A percentile compares a stretch with the other conserved stretches of the same genome.
Evolutionary conservation across 2,329 filamentous ascomycete species (phyloP).

Genomic region (Trichoderma semiorbis): DNA sequence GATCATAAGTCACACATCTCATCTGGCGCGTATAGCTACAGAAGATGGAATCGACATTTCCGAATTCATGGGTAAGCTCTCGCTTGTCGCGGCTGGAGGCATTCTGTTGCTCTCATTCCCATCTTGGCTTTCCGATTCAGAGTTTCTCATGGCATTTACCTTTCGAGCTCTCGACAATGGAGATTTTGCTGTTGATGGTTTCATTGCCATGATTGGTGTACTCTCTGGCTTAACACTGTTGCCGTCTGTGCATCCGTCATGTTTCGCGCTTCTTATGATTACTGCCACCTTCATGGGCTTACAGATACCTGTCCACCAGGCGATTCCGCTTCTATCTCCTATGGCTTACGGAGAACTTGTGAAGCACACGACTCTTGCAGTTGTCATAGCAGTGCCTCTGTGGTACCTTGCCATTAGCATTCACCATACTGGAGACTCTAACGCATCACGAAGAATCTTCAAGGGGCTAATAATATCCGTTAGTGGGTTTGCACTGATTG

Average conservation of each 20-base stretch:
- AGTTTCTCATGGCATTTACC: slow-evolving; percentile 31
- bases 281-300: slow-evolving; percentile 23
- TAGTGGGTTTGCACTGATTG: slow-evolving; percentile 1
- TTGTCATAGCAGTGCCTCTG: not conserved
- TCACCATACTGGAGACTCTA: not conserved
- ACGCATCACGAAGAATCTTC: not conserved
- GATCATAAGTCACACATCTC: slow-evolving; percentile 28
- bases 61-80: slow-evolving; percentile 10
- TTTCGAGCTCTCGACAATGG: slow-evolving; percentile 28
- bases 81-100: slow-evolving; percentile 17
- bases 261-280: slow-evolving; percentile 28
- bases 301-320: not conserved
- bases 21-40: slow-evolving; percentile 22
- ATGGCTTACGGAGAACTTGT: not conserved
- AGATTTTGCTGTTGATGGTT: slow-evolving; percentile 32
- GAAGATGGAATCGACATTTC: slow-evolving; percentile 25
- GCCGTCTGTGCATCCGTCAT: slow-evolving; percentile 26
- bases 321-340: not conserved
- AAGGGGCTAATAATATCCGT: slow-evolving; percentile 21
- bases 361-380: not conserved
- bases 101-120: slow-evolving; percentile 26
- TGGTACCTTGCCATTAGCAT: slow-evolving; percentile 7
- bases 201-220: slow-evolving; percentile 24
- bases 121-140: slow-evolving; percentile 26
- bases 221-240: slow-evolving; percentile 30